A percentile compares a stretch with the other conserved stretches of the same genome.
Evolutionary conservation across 768 basidiomycete species (phyloP).

Genomic region (Russula earlei): DNA sequence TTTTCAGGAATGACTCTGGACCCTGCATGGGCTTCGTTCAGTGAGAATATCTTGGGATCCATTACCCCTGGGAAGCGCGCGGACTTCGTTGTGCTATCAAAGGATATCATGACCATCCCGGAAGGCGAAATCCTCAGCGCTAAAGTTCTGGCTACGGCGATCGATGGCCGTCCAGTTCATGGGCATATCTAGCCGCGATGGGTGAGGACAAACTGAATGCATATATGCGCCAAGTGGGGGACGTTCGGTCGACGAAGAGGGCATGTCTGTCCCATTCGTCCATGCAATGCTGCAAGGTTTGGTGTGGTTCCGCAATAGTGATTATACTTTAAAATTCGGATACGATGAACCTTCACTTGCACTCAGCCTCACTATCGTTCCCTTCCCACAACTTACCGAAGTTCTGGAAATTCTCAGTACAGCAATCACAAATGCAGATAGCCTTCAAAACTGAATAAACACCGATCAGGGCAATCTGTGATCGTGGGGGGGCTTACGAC

Average conservation of each 20-base stretch:
- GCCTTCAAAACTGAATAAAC: neutral
- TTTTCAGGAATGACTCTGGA: slow-evolving; percentile 76
- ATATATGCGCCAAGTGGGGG: neutral
- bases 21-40: slow-evolving; percentile 81
- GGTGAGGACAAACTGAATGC: neutral
- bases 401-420: neutral
- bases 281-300: neutral
- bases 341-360: neutral
- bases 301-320: neutral
- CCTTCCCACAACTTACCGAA: neutral
- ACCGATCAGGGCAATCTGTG: neutral
- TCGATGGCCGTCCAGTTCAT: slow-evolving; percentile 56
- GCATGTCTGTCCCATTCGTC: neutral
- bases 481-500: neutral
- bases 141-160: slow-evolving; percentile 61
- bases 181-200: slow-evolving; percentile 28
- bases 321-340: neutral
- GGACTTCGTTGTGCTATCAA: slow-evolving; percentile 78
- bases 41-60: slow-evolving; percentile 64
- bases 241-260: slow-evolving; percentile 4
- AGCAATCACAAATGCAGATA: slow-evolving; percentile 5
- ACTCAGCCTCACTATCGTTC: neutral
- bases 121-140: slow-evolving; percentile 52
- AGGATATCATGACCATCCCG: slow-evolving; percentile 68
- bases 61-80: slow-evolving; percentile 70